Conservation (phyloP, 2,329 filamentous ascomycete genomes). For the Escovopsis sp. region DNA sequence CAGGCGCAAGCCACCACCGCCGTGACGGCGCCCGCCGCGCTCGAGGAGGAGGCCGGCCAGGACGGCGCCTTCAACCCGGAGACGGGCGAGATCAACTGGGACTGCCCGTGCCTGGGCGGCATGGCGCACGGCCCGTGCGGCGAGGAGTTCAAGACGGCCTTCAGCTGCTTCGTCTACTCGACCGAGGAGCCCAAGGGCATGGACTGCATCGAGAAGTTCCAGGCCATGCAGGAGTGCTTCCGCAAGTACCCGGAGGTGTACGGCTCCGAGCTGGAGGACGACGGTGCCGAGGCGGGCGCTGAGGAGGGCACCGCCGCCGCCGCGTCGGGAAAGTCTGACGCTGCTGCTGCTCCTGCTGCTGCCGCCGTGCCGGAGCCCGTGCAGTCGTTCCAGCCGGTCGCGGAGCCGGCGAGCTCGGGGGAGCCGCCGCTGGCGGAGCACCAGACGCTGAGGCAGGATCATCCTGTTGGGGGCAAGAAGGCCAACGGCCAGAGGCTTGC, state of each 20-base stretch:
- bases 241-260: conserved; percentile 85
- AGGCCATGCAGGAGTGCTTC: conserved; percentile 98
- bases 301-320: conserved; percentile 14
- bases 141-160: conserved; percentile 86
- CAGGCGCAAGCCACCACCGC: conserved; percentile 12
- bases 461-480: neutral
- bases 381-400: neutral
- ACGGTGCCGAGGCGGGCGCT: conserved; percentile 14
- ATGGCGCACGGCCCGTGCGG: conserved; percentile 96
- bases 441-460: conserved; percentile 5
- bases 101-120: conserved; percentile 90
- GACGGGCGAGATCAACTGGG: conserved; percentile 99
- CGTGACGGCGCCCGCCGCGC: conserved; percentile 29
- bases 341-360: neutral
- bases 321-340: neutral
- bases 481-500: too few relatives aligned
- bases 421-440: conserved; percentile 1
- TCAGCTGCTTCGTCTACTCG: conserved; percentile 97
- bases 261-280: conserved; percentile 60
- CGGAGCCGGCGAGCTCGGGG: too few relatives aligned
- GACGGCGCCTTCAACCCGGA: conserved; percentile 96
- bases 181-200: conserved; percentile 92
- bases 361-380: neutral
- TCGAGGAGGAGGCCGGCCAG: conserved; percentile 71
- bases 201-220: conserved; percentile 95